Evolutionary conservation across 140 eudicot genomes (phyloP).

Genomic region (Eryngium alpinum): DNA sequence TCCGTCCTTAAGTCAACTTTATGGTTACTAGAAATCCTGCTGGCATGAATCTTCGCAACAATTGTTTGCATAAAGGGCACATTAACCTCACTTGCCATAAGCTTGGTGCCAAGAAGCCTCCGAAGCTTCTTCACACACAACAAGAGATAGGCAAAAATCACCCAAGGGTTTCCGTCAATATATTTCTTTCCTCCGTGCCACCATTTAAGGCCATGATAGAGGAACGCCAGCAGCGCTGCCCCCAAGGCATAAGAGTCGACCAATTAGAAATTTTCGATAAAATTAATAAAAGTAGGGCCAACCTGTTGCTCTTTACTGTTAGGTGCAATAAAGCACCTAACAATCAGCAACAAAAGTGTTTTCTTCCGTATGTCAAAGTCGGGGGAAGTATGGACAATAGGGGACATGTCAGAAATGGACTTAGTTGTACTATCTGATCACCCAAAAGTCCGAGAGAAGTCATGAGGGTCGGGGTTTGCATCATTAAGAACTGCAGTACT

Average conservation of each 20-base stretch:
- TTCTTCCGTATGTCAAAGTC: background rate
- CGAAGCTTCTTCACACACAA: no score
- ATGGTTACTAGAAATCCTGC: no score
- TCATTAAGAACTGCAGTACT: background rate
- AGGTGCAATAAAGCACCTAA: background rate
- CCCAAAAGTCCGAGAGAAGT: background rate
- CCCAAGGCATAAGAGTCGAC: background rate
- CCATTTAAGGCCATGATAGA: background rate
- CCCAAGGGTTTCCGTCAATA: background rate
- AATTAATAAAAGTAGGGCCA: background rate
- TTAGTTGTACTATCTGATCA: background rate
- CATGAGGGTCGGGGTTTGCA: background rate
- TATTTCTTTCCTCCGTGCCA: background rate
- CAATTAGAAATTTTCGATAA: background rate
- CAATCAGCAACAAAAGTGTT: background rate
- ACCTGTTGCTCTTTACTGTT: background rate
- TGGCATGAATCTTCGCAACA: no score
- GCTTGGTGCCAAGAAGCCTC: no score
- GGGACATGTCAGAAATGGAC: background rate
- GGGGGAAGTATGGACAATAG: background rate
- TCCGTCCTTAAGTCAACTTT: no score
- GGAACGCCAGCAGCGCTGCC: background rate
- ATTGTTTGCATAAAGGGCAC: no score
- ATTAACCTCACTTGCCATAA: no score
- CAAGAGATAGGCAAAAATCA: background rate